Evolutionary conservation across 805 yeast genomes (phyloP).

Genomic region (Metschnikowia lochheadii): DNA sequence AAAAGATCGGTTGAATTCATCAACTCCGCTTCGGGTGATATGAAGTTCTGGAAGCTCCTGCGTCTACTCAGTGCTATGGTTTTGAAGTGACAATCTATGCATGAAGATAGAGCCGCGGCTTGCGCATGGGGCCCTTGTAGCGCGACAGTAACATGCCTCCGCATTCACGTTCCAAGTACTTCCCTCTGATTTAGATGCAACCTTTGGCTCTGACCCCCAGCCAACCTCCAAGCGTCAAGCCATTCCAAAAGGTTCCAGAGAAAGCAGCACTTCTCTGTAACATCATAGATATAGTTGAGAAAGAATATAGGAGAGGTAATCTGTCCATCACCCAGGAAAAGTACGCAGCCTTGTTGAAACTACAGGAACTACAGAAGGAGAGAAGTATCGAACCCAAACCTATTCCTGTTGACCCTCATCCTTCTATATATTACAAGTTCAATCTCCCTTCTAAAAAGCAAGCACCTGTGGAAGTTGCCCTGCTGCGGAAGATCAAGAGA

Average conservation of each 20-base stretch:
- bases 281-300: constrained; percentile 26
- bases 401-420: constrained; percentile 23
- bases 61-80: constrained; percentile 7
- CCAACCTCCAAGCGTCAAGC: neutral
- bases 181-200: neutral
- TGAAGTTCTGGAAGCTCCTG: constrained; percentile 13
- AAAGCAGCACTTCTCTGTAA: constrained; percentile 7
- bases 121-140: neutral
- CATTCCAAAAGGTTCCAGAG: neutral
- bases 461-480: neutral
- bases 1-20: constrained; percentile 4
- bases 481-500: neutral
- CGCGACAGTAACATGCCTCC: neutral
- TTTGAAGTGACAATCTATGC: neutral
- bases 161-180: neutral
- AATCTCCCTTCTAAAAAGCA: constrained; percentile 17
- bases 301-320: constrained; percentile 38
- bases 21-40: constrained; percentile 7
- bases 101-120: constrained; percentile 1
- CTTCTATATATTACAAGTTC: constrained; percentile 34
- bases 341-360: constrained; percentile 27
- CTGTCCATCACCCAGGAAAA: constrained; percentile 35
- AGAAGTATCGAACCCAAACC: constrained; percentile 14
- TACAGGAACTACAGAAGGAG: constrained; percentile 19
- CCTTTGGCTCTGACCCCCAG: neutral